Conservation (phyloP, 305 asterid species). For the Solanum hybrid region DNA sequence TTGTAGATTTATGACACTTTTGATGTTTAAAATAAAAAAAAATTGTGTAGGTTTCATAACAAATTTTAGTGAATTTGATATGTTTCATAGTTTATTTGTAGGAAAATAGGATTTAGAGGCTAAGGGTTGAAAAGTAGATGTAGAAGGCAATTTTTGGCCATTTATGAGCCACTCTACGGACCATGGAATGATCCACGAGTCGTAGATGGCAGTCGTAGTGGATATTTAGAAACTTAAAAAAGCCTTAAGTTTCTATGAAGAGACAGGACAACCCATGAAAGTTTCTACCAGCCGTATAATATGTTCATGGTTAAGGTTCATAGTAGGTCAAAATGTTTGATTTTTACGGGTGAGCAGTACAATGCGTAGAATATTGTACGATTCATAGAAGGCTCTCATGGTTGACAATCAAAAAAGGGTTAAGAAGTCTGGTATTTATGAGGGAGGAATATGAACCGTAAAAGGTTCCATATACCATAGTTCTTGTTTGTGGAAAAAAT, state of each 20-base stretch:
- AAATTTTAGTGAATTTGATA: not conserved
- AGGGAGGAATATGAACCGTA: not conserved
- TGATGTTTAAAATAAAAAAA: not conserved
- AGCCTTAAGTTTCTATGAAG: too few species aligned
- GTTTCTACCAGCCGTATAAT: not conserved
- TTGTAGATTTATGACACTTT: not conserved
- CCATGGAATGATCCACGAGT: too few species aligned
- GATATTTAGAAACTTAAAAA: too few species aligned
- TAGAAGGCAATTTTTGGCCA: not conserved
- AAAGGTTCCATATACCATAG: not conserved
- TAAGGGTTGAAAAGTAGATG: not conserved
- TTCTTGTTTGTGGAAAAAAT: not conserved
- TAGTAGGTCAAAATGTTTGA: not conserved
- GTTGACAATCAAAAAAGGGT: not conserved
- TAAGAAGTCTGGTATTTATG: not conserved
- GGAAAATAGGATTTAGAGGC: not conserved
- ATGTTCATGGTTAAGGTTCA: not conserved
- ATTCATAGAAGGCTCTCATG: not conserved
- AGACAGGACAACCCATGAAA: not conserved
- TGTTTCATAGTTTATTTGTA: not conserved
- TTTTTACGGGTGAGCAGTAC: not conserved
- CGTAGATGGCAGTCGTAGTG: too few species aligned
- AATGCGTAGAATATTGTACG: too few species aligned
- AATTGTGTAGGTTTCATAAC: not conserved
- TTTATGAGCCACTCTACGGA: not conserved